Conservation (phyloP, 306 rosid genomes). For the Pyrus pyrifolia region DNA sequence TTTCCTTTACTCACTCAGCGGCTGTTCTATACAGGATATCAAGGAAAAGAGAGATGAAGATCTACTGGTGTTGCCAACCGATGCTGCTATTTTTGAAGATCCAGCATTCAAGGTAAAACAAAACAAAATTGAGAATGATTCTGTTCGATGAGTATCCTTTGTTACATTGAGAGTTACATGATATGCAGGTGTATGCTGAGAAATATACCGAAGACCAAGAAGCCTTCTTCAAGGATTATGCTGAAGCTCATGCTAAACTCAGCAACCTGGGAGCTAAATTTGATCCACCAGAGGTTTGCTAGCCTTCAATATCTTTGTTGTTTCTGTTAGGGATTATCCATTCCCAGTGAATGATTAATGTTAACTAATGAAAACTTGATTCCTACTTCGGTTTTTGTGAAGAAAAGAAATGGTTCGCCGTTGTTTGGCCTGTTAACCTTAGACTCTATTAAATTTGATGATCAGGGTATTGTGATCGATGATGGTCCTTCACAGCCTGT, state of each 20-base stretch:
- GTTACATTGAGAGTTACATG: neutral
- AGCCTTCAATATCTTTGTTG: neutral
- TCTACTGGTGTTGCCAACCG: conserved; percentile 88
- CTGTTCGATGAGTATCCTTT: neutral
- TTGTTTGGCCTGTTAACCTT: neutral
- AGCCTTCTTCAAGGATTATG: conserved; percentile 89
- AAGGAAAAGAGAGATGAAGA: conserved; percentile 84
- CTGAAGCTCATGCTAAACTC: conserved; percentile 98
- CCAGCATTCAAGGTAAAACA: conserved; percentile 75
- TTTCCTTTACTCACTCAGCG: conserved; percentile 19
- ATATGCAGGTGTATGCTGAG: conserved; percentile 74
- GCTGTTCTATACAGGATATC: conserved; percentile 62
- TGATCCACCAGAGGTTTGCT: conserved; percentile 90
- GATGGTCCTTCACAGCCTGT: conserved; percentile 41
- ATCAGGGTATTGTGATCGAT: conserved; percentile 69
- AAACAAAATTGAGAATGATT: neutral
- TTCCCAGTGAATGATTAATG: neutral
- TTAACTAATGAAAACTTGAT: conserved; percentile 2
- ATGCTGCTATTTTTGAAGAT: conserved; percentile 88
- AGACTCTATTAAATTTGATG: conserved; percentile 15
- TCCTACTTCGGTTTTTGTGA: neutral
- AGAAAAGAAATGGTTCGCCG: neutral
- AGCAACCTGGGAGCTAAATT: conserved; percentile 92
- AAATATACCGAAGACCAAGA: conserved; percentile 87
- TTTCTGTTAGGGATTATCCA: neutral